Conservation (phyloP, 306 rosid species). For the peach (Prunus persica) region Prunus_persica_NCBIv2 NC_034016.1:4882001-4882500, state of each 20-base stretch:
- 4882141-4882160: slow-evolving; percentile 29
- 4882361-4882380: too few relatives aligned
- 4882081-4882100: too few relatives aligned
- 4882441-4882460: too few relatives aligned
- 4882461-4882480: too few relatives aligned
- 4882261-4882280: background rate
- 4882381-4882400: too few relatives aligned
- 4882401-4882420: too few relatives aligned
- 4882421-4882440: too few relatives aligned
- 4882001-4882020: too few relatives aligned
- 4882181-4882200: slow-evolving; percentile 15
- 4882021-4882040: too few relatives aligned
- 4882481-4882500: too few relatives aligned
- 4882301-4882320: slow-evolving; percentile 2
- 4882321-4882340: slow-evolving; percentile 8
- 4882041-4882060: too few relatives aligned
- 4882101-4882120: slow-evolving; percentile 14
- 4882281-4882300: background rate
- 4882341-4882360: too few relatives aligned
- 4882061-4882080: background rate
- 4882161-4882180: slow-evolving; percentile 32
- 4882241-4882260: slow-evolving; percentile 20
- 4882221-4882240: background rate
- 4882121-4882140: slow-evolving; percentile 32
- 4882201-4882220: background rate